Conservation (phyloP, 352 stramenopile species). For the Phytophthora rubi region DNA sequence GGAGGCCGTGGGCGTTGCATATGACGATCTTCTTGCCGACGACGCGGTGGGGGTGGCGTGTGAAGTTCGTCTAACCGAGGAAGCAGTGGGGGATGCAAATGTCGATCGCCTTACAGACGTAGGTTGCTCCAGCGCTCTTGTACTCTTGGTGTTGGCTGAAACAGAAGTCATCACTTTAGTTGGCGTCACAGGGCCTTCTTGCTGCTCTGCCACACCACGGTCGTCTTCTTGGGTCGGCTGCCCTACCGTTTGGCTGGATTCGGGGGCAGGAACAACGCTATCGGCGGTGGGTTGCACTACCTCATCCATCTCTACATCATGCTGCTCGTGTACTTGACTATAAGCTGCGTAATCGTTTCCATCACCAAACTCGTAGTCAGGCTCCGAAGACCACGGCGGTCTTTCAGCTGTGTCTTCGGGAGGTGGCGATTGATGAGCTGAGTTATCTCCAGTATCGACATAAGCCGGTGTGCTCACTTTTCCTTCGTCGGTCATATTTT, state of each 20-base stretch:
- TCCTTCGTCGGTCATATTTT: constrained; percentile 13
- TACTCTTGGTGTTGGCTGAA: constrained; percentile 11
- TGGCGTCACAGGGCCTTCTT: constrained; percentile 1
- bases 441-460: neutral
- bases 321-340: neutral
- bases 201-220: neutral
- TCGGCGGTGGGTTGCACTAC: constrained; percentile 8
- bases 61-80: constrained; percentile 8
- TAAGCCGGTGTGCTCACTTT: neutral
- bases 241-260: constrained; percentile 12
- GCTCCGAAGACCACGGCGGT: constrained; percentile 22
- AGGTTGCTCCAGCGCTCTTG: neutral
- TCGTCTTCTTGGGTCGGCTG: constrained; percentile 22
- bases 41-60: constrained; percentile 17
- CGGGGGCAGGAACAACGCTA: neutral
- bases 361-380: constrained; percentile 32
- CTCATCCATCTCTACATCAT: constrained; percentile 31
- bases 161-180: neutral
- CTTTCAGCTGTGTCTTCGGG: constrained; percentile 16
- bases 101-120: constrained; percentile 6
- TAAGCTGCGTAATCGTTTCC: constrained; percentile 12
- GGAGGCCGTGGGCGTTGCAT: constrained; percentile 15
- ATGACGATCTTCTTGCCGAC: constrained; percentile 15
- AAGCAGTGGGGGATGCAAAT: constrained; percentile 17
- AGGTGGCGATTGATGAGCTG: constrained; percentile 1